phyloP scores from a whole-genome alignment of 257 asterid genomes.

The Jacaranda mimosifolia region DNA sequence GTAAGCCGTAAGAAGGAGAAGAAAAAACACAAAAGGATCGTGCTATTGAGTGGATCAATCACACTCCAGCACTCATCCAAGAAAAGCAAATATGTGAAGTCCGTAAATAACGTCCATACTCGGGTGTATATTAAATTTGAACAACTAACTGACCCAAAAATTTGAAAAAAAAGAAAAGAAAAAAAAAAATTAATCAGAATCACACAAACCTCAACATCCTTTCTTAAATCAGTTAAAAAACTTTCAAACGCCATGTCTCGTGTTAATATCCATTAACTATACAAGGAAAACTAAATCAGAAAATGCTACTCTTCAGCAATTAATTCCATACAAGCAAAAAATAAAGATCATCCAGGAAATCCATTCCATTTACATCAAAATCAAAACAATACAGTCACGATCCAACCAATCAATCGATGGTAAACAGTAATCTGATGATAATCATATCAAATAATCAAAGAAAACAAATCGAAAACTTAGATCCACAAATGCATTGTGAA shows the following conservation, averaged over 20 bases:
- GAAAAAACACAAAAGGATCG: neutral
- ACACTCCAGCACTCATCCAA: neutral
- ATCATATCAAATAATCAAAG: conserved; percentile 4
- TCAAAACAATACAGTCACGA: conserved; percentile 6
- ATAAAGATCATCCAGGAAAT: conserved; percentile 6
- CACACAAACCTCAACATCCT: neutral
- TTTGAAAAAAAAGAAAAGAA: too few species aligned
- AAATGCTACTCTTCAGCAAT: neutral
- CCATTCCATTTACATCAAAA: conserved; percentile 5
- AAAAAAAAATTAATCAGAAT: neutral
- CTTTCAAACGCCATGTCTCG: neutral
- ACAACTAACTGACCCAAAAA: neutral
- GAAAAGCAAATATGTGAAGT: neutral
- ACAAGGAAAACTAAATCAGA: conserved; percentile 17
- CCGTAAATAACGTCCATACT: neutral
- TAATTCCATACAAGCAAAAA: conserved; percentile 9
- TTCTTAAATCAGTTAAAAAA: neutral
- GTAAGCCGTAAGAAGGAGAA: neutral
- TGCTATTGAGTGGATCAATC: neutral
- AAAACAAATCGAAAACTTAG: conserved; percentile 10
- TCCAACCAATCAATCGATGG: conserved; percentile 3
- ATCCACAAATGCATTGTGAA: conserved; percentile 19
- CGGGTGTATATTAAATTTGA: neutral
- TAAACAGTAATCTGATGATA: conserved; percentile 12
- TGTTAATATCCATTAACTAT: neutral